These are phyloP conservation scores for Toxicodendron radicans DNA, from an alignment of 345 rosid genomes.

Conservation along the genomic window DNA sequence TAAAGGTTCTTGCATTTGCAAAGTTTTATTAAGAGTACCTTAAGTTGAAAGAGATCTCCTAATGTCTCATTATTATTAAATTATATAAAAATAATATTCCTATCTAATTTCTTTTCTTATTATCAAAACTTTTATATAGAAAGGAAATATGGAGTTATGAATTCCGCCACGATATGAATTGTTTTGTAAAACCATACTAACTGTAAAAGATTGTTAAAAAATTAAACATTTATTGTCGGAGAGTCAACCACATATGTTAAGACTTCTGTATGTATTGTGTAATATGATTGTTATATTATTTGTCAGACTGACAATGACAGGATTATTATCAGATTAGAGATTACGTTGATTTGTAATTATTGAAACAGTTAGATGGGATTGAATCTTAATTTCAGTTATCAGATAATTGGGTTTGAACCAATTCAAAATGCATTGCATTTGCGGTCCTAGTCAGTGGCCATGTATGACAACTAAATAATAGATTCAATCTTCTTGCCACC, in stretches of 20 bases:
- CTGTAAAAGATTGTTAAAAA: not conserved
- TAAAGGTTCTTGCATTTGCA: not conserved
- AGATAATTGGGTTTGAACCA: not conserved
- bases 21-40: not conserved
- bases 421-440: not conserved
- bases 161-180: too few relatives aligned
- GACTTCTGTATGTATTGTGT: not conserved
- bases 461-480: constrained; percentile 1
- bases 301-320: not conserved
- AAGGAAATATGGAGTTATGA: not conserved
- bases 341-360: not conserved
- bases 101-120: not conserved
- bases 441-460: not conserved
- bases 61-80: not conserved
- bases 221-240: not conserved
- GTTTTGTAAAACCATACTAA: not conserved
- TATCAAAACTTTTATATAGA: not conserved
- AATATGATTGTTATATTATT: too few relatives aligned
- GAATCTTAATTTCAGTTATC: not conserved
- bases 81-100: not conserved
- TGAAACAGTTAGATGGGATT: not conserved
- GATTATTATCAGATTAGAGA: not conserved
- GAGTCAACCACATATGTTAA: too few relatives aligned
- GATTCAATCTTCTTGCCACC: constrained; percentile 1
- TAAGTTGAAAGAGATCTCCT: not conserved